Evolutionary conservation across 2,329 filamentous ascomycete genomes (phyloP).

Genomic region (Rhinocladiella mackenziei): DNA sequence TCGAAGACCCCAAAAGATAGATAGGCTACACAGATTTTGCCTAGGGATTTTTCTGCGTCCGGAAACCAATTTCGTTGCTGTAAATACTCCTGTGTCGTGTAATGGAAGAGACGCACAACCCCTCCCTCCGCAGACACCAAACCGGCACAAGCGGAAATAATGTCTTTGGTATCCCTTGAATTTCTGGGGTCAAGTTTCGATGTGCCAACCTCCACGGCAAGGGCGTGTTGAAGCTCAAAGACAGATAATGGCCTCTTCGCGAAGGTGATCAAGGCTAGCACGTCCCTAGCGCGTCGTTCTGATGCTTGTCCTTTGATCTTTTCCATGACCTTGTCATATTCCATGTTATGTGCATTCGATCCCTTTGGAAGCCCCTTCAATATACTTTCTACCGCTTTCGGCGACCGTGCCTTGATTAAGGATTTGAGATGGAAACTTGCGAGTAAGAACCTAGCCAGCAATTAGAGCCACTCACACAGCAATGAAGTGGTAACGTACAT

Average conservation of each 20-base stretch:
- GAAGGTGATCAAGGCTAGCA: slow-evolving; percentile 28
- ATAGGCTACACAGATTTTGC: neutral
- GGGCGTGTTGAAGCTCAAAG: slow-evolving; percentile 29
- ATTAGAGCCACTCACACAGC: slow-evolving; percentile 11
- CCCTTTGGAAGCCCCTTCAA: too few relatives aligned
- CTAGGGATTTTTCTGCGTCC: neutral
- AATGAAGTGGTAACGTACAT: slow-evolving; percentile 23
- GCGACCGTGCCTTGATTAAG: too few relatives aligned
- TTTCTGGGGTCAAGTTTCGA: slow-evolving; percentile 24
- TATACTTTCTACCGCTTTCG: too few relatives aligned
- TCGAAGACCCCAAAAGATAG: neutral
- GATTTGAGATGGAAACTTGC: too few relatives aligned
- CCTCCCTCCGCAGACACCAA: slow-evolving; percentile 24
- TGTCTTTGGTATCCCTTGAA: slow-evolving; percentile 22
- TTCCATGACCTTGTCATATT: too few relatives aligned
- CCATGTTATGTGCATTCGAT: too few relatives aligned
- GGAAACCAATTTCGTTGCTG: slow-evolving; percentile 17
- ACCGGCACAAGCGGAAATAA: slow-evolving; percentile 29
- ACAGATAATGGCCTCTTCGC: slow-evolving; percentile 23
- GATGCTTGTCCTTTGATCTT: too few relatives aligned
- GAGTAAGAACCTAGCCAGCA: too few relatives aligned
- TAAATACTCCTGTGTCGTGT: slow-evolving; percentile 48
- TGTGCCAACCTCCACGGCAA: slow-evolving; percentile 27
- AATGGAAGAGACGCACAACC: slow-evolving; percentile 37
- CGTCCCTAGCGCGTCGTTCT: too few relatives aligned